Base-by-base conservation (phyloP, 257 asterid genomes). In the Plantago major region DNA sequence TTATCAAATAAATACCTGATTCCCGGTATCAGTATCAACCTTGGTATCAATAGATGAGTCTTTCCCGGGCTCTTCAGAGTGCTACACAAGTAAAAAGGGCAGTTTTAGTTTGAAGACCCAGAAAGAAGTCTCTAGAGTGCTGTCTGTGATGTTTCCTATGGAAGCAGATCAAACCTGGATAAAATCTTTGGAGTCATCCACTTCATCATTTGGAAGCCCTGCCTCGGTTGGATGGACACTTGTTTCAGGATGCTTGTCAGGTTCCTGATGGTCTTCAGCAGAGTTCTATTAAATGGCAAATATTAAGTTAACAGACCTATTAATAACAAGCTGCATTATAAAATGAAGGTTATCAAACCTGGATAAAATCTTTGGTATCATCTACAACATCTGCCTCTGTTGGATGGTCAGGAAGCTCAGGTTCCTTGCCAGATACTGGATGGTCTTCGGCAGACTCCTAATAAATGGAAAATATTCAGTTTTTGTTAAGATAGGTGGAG, bases 221-320 rank as follows among this genome's bases (percentile, higher is more conserved):
- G 79, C 82, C 33, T 71, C 48, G 42, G 53, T 6, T 10, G 71
- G 54, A 73, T 73, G 82, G 66, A 77, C 87, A 68, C 50, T 58
- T 45, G 66, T 71, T 54, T 82, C 82, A 70, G 79, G 73, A 71
- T 82, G 84, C 67, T 45, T 65, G 66, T 42, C 64, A 68, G 80
- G 46, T 70, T 71, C 66, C 14, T 62, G 85, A 70, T 78, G 71
- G 70, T 79, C 83, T 69, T 76, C 82, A 58, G 18, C 75, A 50
- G 68, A 73, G 63, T 82, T 86, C 98, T 90, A 68, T 67, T 28
- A 42, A 71, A 72, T 18, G 48, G 40, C 66, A 47, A 8, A 33
- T 15, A 53, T 10, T n/a, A 33, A 50, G 42, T 56, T 60, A 42
- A 64, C 55, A 62, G 38, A 67, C 69, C 63, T 71, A 61, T 51